A percentile compares a stretch with the other conserved stretches of the same genome.
Evolutionary conservation across 441 rosid species (phyloP).

Genomic region (Gossypium aridum): DNA sequence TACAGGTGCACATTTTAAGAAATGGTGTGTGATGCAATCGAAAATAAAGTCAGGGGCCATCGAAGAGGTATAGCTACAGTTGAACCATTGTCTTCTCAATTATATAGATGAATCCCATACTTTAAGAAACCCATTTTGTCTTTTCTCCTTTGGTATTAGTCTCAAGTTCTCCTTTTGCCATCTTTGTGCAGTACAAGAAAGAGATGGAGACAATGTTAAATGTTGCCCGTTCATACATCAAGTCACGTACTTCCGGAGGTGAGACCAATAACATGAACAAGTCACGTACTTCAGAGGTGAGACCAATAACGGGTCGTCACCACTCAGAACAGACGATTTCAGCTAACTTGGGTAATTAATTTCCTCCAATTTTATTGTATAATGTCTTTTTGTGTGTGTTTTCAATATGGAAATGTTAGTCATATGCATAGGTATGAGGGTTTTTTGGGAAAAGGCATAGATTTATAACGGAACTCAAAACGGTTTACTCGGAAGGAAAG

Average conservation of each 20-base stretch:
- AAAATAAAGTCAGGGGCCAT: conserved; percentile 83
- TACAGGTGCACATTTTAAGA: conserved; percentile 95
- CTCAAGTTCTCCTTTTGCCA: background rate
- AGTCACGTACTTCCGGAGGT: conserved; percentile 22
- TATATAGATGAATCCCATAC: background rate
- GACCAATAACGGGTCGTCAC: too few relatives aligned
- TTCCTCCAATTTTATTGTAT: too few relatives aligned
- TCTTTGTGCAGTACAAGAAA: conserved; percentile 68
- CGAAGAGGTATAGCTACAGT: conserved; percentile 45
- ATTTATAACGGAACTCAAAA: too few relatives aligned
- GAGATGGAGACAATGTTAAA: conserved; percentile 75
- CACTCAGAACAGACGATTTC: too few relatives aligned
- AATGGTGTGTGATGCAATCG: conserved; percentile 99
- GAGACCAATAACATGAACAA: conserved; percentile 11
- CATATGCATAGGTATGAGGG: too few relatives aligned
- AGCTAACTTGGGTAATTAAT: too few relatives aligned
- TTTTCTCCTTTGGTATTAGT: background rate
- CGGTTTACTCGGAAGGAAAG: too few relatives aligned
- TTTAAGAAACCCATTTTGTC: background rate
- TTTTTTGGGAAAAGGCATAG: too few relatives aligned
- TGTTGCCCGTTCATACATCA: conserved; percentile 38
- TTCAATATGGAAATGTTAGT: too few relatives aligned
- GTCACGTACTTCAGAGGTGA: too few relatives aligned
- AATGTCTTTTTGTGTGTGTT: too few relatives aligned
- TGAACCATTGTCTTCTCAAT: background rate